Evolutionary conservation across 1,139 yeast genomes (phyloP).

Genomic region (Yarrowia galli): DNA sequence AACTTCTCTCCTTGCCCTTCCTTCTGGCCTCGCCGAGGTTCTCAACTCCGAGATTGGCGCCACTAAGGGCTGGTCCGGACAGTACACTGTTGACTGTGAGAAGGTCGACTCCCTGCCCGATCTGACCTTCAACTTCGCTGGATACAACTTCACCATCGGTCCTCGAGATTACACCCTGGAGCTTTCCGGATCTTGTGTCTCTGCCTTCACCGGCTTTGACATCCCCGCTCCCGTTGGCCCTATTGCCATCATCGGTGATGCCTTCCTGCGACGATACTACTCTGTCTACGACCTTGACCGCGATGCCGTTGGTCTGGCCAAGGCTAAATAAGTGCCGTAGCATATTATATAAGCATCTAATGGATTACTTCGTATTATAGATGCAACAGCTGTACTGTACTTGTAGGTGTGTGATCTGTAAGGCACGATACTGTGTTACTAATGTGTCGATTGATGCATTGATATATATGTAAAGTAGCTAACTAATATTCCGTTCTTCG

Average conservation of each 20-base stretch:
- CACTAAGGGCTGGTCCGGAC: slow-evolving; percentile 95
- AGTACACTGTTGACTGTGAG: slow-evolving; percentile 89
- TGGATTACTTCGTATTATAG: slow-evolving; percentile 8
- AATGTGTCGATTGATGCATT: too few relatives aligned
- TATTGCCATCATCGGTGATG: slow-evolving; percentile 93
- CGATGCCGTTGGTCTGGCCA: slow-evolving; percentile 93
- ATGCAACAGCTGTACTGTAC: too few relatives aligned
- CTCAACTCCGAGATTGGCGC: slow-evolving; percentile 96
- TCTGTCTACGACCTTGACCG: slow-evolving; percentile 89
- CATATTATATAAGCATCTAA: slow-evolving; percentile 27
- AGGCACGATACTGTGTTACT: too few relatives aligned
- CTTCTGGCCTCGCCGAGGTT: slow-evolving; percentile 93
- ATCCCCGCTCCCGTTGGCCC: slow-evolving; percentile 98
- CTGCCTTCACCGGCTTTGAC: slow-evolving; percentile 96
- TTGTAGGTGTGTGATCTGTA: too few relatives aligned
- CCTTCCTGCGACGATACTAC: slow-evolving; percentile 93
- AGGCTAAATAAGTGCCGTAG: slow-evolving; percentile 55
- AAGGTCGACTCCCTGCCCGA: slow-evolving; percentile 85
- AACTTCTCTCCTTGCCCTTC: slow-evolving; percentile 92
- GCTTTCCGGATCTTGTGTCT: slow-evolving; percentile 91
- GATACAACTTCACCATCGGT: slow-evolving; percentile 86
- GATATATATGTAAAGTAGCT: background rate
- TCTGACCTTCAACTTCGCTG: slow-evolving; percentile 84
- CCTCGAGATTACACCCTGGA: slow-evolving; percentile 93
- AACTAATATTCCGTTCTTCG: slow-evolving; percentile 4